These are phyloP conservation scores for Calonectria pteridis DNA, from an alignment of 2,329 filamentous ascomycete genomes.

Conservation along the genomic window DNA sequence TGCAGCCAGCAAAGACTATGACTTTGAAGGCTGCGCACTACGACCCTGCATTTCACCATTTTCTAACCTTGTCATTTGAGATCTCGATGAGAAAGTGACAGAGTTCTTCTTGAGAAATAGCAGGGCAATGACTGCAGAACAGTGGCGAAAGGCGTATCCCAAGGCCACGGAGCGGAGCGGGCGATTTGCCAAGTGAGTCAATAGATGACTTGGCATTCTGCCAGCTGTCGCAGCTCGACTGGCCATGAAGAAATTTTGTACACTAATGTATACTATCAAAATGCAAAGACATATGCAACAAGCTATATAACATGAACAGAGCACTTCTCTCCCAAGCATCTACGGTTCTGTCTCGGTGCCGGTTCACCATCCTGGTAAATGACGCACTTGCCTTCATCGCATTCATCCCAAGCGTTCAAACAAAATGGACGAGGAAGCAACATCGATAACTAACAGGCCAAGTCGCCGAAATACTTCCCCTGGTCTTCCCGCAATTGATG, in stretches of 20 bases:
- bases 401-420: not conserved
- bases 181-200: not conserved
- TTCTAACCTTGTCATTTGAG: constrained; percentile 1
- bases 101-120: constrained; percentile 19
- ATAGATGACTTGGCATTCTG: not conserved
- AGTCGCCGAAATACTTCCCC: no score
- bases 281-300: not conserved
- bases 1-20: constrained; percentile 35
- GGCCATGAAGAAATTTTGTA: not conserved
- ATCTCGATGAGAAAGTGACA: constrained; percentile 28
- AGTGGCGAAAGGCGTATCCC: constrained; percentile 28
- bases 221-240: no score
- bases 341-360: not conserved
- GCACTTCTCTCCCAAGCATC: not conserved
- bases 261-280: no score
- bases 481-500: no score
- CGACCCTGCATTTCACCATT: not conserved
- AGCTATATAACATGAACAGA: not conserved
- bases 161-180: not conserved
- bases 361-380: not conserved
- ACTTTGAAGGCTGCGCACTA: not conserved
- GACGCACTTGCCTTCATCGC: not conserved
- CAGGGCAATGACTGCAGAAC: constrained; percentile 8
- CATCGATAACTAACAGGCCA: not conserved
- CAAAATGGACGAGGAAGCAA: not conserved